These are phyloP conservation scores for Mycena filopes DNA, from an alignment of 768 basidiomycete species.

Conservation along the genomic window DNA sequence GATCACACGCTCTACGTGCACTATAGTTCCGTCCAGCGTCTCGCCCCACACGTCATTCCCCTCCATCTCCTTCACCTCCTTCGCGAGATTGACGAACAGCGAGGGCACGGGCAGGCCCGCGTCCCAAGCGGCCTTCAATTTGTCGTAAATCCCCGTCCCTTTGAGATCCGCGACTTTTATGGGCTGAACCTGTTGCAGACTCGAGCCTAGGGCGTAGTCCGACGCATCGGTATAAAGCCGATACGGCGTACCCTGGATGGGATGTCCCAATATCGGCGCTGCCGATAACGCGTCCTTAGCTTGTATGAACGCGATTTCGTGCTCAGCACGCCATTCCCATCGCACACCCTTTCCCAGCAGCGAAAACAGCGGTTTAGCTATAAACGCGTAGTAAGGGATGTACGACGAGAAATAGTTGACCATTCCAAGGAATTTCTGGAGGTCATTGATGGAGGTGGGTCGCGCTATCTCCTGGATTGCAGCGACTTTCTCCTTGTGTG, in stretches of 20 bases:
- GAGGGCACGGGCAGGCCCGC: not conserved
- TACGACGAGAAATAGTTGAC: not conserved
- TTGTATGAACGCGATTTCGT: conserved; percentile 34
- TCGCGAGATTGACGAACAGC: not conserved
- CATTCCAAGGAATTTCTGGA: conserved; percentile 5
- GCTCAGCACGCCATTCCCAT: conserved; percentile 37
- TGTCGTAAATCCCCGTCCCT: conserved; percentile 12
- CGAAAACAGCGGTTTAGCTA: conserved; percentile 36
- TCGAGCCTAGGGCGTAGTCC: not conserved
- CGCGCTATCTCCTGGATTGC: not conserved
- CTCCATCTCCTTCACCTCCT: not conserved
- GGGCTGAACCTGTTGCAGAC: conserved; percentile 27
- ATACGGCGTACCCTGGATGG: conserved; percentile 31
- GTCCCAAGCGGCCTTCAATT: conserved; percentile 1
- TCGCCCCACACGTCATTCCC: not conserved
- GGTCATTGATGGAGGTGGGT: not conserved
- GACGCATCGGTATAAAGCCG: conserved; percentile 4
- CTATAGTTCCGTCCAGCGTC: not conserved
- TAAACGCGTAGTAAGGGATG: conserved; percentile 17
- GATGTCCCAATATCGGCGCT: conserved; percentile 37
- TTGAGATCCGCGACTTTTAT: conserved; percentile 15
- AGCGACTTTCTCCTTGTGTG: not conserved
- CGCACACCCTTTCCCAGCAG: conserved; percentile 34
- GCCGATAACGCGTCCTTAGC: conserved; percentile 31
- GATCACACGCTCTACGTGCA: conserved; percentile 4